Evolutionary conservation across 805 yeast genomes (phyloP), one percentile per base, ranked within the genome.

Genomic region (Zygoascus flipseniorum): DNA sequence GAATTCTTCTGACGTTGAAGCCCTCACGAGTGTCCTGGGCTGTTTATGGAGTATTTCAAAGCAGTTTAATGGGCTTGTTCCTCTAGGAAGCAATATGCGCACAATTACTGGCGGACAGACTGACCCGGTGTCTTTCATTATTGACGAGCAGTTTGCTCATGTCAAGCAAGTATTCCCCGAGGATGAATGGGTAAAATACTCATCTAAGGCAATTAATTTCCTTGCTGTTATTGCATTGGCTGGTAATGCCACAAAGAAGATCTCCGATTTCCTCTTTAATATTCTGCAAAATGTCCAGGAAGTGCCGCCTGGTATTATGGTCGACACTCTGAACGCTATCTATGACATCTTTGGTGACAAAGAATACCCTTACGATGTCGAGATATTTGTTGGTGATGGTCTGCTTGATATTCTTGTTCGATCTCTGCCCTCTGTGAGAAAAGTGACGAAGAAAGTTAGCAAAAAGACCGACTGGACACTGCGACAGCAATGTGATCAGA

Each of bases 261-360:
- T 81, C 19, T 75, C 81, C 0, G 69, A 75, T 42, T 76, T 79
- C 56, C 68, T 82, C 37, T 42, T 73, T 51, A 60, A 64, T 42
- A 53, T 69, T 55, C 55, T 77, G 31, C 16, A 14, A 16, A 48
- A 39, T 39, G 50, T 20, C 48, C 61, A 39, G 42, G 56, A 61
- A 18, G 57, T 68, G 2, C 63, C 71, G 1, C 64, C 73, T 1
- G 76, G 72, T 55, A 66, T 81, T 10, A 69, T 81, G 5, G 67
- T 81, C 43, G 92, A 85, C 56, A 70, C 83, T 26, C 67, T 87
- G 20, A 84, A 87, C 61, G 72, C 79, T 1, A 62, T 89, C 5
- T 88, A 81, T 67, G 97, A 89, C 55, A 73, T 89, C 6, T 93
- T 85, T 69, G 86, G 86, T 13, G 98, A 93, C 69, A 77, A 77